Evolutionary conservation across 306 rosid genomes (phyloP).

Genomic region (Senna tora): DNA sequence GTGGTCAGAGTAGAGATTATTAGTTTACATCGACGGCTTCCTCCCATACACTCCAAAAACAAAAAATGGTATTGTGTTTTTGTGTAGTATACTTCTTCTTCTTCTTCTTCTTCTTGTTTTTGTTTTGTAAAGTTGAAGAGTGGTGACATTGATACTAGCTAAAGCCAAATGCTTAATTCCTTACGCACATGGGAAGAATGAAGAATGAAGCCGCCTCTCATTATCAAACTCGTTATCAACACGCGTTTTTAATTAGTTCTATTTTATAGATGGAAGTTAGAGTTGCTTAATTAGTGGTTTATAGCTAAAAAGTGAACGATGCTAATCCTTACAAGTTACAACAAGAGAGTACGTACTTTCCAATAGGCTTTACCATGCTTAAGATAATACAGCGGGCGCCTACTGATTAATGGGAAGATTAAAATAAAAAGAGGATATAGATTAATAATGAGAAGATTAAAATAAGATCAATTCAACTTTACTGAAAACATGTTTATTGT

Average conservation of each 20-base stretch:
- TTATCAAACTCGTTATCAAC: background rate
- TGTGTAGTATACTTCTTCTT: background rate
- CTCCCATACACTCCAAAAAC: background rate
- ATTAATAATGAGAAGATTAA: too few relatives aligned
- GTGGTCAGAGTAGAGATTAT: background rate
- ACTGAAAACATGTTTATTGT: too few relatives aligned
- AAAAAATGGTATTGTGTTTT: background rate
- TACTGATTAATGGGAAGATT: background rate
- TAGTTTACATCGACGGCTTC: background rate
- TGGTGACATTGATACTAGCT: background rate
- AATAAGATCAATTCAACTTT: too few relatives aligned
- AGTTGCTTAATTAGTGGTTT: background rate
- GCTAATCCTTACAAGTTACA: background rate
- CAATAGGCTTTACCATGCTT: too few relatives aligned
- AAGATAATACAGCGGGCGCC: background rate
- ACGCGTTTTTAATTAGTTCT: background rate
- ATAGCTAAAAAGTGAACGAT: background rate
- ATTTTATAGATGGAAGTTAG: background rate
- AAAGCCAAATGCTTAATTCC: background rate
- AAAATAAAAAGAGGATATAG: background rate
- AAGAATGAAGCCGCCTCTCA: constrained; percentile 37
- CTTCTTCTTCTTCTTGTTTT: background rate
- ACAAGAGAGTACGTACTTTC: background rate
- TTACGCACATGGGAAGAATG: constrained; percentile 24
- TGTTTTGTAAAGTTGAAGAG: background rate